A percentile compares a stretch with the other conserved stretches of the same genome.
phyloP scores from a whole-genome alignment of 768 basidiomycete genomes.

The Saitozyma sp. region DNA sequence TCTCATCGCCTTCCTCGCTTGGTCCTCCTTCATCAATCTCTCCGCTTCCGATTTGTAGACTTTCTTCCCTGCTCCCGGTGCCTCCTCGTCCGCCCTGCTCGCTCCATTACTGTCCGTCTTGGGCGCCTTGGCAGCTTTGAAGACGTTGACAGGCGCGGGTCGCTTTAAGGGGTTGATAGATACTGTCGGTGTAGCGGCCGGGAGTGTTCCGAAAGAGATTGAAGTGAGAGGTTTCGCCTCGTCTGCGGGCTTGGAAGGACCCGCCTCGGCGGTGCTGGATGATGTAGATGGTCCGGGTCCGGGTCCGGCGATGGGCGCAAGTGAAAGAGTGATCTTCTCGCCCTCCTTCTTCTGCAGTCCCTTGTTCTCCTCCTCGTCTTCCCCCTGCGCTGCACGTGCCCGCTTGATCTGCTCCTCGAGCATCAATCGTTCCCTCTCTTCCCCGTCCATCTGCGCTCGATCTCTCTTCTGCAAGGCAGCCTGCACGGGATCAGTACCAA shows the following conservation, averaged over 20 bases:
- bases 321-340: conserved; percentile 41
- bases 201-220: conserved; percentile 17
- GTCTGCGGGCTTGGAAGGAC: neutral
- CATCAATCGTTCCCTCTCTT: conserved; percentile 84
- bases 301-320: neutral
- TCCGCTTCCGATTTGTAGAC: conserved; percentile 78
- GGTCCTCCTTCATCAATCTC: conserved; percentile 81
- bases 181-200: conserved; percentile 14
- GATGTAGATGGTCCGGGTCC: neutral
- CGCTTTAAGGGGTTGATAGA: conserved; percentile 44
- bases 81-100: neutral
- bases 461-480: conserved; percentile 72
- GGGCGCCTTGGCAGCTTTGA: conserved; percentile 55
- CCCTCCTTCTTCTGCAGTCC: conserved; percentile 46
- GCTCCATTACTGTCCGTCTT: conserved; percentile 50
- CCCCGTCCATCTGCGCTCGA: conserved; percentile 83
- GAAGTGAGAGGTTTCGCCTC: neutral
- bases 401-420: conserved; percentile 93
- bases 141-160: conserved; percentile 58
- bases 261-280: conserved; percentile 1
- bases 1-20: conserved; percentile 68
- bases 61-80: conserved; percentile 56
- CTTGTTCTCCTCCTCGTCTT: conserved; percentile 12
- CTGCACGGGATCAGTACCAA: conserved; percentile 54
- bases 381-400: conserved; percentile 57